phyloP scores from a whole-genome alignment of 1,139 yeast species.

The Debaryomyces singareniensis region DNA sequence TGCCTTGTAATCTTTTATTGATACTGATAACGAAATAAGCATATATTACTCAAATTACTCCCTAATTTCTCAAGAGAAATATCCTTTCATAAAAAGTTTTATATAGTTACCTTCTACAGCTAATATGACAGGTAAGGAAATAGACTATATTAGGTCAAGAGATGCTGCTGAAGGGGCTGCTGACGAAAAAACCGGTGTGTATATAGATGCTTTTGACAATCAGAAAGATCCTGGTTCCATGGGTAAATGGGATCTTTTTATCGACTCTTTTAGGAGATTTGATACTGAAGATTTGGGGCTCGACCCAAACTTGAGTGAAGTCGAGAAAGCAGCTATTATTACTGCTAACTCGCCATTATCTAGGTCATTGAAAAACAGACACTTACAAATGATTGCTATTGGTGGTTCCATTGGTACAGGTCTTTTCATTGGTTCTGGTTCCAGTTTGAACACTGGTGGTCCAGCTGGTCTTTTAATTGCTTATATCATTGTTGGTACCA shows the following conservation, averaged over 20 bases:
- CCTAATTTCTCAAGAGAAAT: conserved; percentile 2
- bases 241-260: conserved; percentile 35
- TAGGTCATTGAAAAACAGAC: conserved; percentile 55
- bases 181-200: conserved; percentile 38
- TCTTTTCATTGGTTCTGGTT: conserved; percentile 62
- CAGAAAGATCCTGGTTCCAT: conserved; percentile 16
- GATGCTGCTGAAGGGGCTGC: conserved; percentile 25
- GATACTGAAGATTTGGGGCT: conserved; percentile 46
- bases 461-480: conserved; percentile 72
- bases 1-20: neutral
- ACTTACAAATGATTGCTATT: conserved; percentile 79
- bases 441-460: conserved; percentile 55
- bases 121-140: conserved; percentile 38
- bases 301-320: conserved; percentile 48
- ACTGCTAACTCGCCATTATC: conserved; percentile 69
- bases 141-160: conserved; percentile 34
- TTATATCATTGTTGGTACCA: conserved; percentile 37
- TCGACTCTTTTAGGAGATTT: conserved; percentile 53
- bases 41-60: neutral
- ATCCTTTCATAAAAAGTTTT: neutral
- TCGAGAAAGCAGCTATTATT: conserved; percentile 59
- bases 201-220: conserved; percentile 36
- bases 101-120: neutral
- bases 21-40: neutral
- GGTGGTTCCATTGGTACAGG: conserved; percentile 90